Percentiles rank a stretch among this genome's conserved stretches.
phyloP scores from a whole-genome alignment of 108 stramenopile species.

The Fistulifera pelliculosa region DNA sequence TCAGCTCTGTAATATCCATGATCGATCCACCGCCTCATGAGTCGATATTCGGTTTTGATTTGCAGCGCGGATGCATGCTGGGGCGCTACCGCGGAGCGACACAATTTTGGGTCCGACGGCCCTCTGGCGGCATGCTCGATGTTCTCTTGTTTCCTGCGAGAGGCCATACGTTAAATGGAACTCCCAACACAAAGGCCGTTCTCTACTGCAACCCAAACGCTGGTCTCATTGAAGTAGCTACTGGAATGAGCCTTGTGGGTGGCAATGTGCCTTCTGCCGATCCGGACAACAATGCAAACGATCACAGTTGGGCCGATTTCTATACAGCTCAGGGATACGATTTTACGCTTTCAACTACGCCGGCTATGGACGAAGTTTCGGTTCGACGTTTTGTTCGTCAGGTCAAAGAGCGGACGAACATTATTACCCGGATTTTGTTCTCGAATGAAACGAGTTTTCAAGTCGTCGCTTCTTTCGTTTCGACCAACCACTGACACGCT shows the following conservation, averaged over 20 bases:
- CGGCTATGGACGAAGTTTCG: conserved; percentile 75
- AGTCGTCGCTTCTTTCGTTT: conserved; percentile 35
- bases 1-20: conserved; percentile 42
- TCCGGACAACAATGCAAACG: conserved; percentile 20
- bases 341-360: conserved; percentile 85
- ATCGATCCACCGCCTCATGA: conserved; percentile 76
- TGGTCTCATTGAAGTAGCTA: conserved; percentile 71
- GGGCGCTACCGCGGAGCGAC: conserved; percentile 63
- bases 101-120: conserved; percentile 70
- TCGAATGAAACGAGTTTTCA: conserved; percentile 36
- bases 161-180: conserved; percentile 2
- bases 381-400: conserved; percentile 6
- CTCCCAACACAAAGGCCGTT: conserved; percentile 37
- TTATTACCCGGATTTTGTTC: conserved; percentile 32
- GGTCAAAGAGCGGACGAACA: background rate
- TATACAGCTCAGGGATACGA: conserved; percentile 70
- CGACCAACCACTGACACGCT: conserved; percentile 66
- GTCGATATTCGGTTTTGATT: conserved; percentile 75
- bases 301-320: conserved; percentile 66
- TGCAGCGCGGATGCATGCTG: conserved; percentile 66
- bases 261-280: conserved; percentile 47
- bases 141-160: conserved; percentile 61
- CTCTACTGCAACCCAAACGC: conserved; percentile 90
- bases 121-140: conserved; percentile 51
- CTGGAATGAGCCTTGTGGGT: conserved; percentile 74